Percentiles rank a stretch among this genome's conserved stretches.
Evolutionary conservation across 106 monocot species (phyloP).

Genomic region (Allium fistulosum): DNA sequence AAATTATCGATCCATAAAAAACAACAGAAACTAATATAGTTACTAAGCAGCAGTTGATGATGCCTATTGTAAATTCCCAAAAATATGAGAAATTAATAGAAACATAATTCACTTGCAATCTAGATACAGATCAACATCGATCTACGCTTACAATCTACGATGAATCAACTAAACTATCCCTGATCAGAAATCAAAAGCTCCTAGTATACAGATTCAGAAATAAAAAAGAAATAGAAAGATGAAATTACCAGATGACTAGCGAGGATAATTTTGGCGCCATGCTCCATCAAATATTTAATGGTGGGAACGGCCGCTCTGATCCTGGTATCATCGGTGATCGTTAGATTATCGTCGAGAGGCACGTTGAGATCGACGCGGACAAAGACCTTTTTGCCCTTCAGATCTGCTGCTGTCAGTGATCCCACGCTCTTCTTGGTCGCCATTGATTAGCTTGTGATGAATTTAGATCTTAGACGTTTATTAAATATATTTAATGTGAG

Average conservation of each 20-base stretch:
- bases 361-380: slow-evolving; percentile 46
- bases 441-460: slow-evolving; percentile 8
- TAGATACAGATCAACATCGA: no score
- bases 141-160: no score
- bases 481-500: no score
- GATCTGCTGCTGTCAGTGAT: slow-evolving; percentile 24
- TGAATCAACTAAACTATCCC: no score
- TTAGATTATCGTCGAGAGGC: slow-evolving; percentile 40
- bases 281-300: slow-evolving; percentile 46
- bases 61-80: no score
- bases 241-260: slow-evolving; percentile 52
- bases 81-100: no score
- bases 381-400: slow-evolving; percentile 36
- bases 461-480: no score
- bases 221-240: neutral
- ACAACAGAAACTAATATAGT: no score
- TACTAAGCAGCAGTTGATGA: no score
- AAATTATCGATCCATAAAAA: no score
- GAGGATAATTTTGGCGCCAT: slow-evolving; percentile 43
- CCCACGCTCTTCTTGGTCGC: slow-evolving; percentile 43
- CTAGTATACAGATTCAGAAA: neutral
- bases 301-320: slow-evolving; percentile 59
- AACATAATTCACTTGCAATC: no score
- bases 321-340: slow-evolving; percentile 64
- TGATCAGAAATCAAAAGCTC: neutral